phyloP scores from a whole-genome alignment of 257 asterid species.

The Fraxinus anomala region DNA sequence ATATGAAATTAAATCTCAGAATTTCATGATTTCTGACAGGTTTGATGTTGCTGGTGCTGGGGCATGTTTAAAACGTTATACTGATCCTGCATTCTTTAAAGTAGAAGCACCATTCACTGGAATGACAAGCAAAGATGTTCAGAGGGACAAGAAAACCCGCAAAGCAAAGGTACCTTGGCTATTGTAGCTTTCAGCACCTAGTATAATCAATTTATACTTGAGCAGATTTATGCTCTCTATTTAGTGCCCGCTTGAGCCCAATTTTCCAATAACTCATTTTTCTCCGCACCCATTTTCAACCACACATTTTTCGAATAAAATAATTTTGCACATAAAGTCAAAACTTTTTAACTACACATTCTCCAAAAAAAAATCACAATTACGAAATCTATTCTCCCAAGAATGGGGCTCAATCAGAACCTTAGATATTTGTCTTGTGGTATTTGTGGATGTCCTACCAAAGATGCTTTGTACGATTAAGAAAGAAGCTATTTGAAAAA shows the following conservation, averaged over 20 bases:
- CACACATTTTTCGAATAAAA: too few species aligned
- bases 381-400: too few species aligned
- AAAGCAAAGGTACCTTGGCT: constrained; percentile 68
- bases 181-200: constrained; percentile 7
- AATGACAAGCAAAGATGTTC: constrained; percentile 47
- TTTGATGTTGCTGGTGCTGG: constrained; percentile 99
- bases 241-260: too few species aligned
- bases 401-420: too few species aligned
- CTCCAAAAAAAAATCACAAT: too few species aligned
- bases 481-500: not conserved
- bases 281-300: too few species aligned
- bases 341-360: too few species aligned
- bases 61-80: constrained; percentile 90
- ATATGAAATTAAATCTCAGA: not conserved
- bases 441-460: not conserved
- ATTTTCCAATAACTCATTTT: too few species aligned
- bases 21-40: constrained; percentile 41
- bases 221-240: not conserved
- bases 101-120: constrained; percentile 47
- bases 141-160: constrained; percentile 77
- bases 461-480: not conserved
- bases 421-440: not conserved
- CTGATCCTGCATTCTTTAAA: constrained; percentile 90
- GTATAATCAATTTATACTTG: not conserved
- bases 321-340: too few species aligned